Base-by-base conservation (phyloP, 768 basidiomycete genomes). In the Tylopilus rubrobrunneus region DNA sequence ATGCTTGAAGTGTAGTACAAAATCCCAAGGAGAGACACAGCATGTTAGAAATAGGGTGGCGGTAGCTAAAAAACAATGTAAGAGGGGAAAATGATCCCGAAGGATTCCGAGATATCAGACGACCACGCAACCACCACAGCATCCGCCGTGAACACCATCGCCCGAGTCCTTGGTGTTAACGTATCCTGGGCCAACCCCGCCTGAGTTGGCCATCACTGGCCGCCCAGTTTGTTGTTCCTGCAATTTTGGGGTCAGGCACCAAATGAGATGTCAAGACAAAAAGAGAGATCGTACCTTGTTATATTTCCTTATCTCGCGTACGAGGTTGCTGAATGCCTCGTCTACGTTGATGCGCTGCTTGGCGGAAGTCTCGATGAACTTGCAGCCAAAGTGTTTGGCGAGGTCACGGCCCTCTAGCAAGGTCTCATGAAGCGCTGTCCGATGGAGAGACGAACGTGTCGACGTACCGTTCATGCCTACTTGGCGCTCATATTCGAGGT, bases 271-370 rank as follows among this genome's bases (percentile, higher is more conserved):
- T 45, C 48, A 28, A 37, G 55, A 10, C 15, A 25, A 31, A 31
- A 31, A 12, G 5, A 15, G 1, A 61, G 50, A 56, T 76, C 7
- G 46, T 47, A 91, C 93, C 79, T 91, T 92, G 78, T 95, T 97
- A 69, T 92, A 94, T 69, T 87, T 87, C 66, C 93, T 81, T 63
- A 97, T 97, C 71, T 94, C 91, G 31, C 94, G 85, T 29, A 98
- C 93, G 60, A 98, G 87, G 57, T 88, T 87, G 64, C 81, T 84
- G 75, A 98, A 98, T 12, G 92, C 92, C 74, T 97, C 92, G 61
- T 98, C 95, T 51, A 98, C 94, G 63, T 97, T 97, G 74, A 95
- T 92, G 49, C 95, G 83, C 65, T 94, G 89, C 73, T 97, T 97
- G 43, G 94, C 95, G 5, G 95, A 98, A 1, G 93, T 96, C 71